These are phyloP conservation scores for Coemansia sp. DNA, from an alignment of 192 early-diverging fungal species.

Conservation along the genomic window DNA sequence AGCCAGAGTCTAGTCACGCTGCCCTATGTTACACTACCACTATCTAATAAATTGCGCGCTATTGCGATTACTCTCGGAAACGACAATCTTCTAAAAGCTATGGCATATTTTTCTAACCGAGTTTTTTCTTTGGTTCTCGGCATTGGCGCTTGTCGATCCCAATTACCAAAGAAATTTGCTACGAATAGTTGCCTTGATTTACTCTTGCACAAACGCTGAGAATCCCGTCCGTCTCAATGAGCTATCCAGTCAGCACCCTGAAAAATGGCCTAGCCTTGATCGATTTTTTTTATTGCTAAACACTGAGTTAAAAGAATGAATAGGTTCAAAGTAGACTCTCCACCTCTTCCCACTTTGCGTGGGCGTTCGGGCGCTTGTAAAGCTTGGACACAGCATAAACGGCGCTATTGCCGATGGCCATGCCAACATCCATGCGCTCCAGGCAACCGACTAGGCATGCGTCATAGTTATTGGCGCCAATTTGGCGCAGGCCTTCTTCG, in stretches of 20 bases:
- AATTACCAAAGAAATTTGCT: neutral
- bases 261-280: no score
- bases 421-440: slow-evolving; percentile 13
- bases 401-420: slow-evolving; percentile 14
- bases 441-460: slow-evolving; percentile 9
- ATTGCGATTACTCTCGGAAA: neutral
- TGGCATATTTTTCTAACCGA: neutral
- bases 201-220: neutral
- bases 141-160: neutral
- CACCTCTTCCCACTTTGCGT: neutral
- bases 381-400: slow-evolving; percentile 8
- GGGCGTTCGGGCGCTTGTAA: slow-evolving; percentile 1
- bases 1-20: neutral
- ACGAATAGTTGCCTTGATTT: neutral
- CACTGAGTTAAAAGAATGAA: neutral
- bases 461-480: slow-evolving; percentile 6
- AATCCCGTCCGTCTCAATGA: neutral
- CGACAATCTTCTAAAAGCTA: neutral
- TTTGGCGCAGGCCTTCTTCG: slow-evolving; percentile 2
- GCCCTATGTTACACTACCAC: neutral
- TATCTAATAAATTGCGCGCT: neutral
- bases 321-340: neutral
- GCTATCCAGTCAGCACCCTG: no score
- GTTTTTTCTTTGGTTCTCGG: neutral
- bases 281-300: neutral